Evolutionary conservation across 805 yeast genomes (phyloP).

Genomic region (Candida parachauliodes): DNA sequence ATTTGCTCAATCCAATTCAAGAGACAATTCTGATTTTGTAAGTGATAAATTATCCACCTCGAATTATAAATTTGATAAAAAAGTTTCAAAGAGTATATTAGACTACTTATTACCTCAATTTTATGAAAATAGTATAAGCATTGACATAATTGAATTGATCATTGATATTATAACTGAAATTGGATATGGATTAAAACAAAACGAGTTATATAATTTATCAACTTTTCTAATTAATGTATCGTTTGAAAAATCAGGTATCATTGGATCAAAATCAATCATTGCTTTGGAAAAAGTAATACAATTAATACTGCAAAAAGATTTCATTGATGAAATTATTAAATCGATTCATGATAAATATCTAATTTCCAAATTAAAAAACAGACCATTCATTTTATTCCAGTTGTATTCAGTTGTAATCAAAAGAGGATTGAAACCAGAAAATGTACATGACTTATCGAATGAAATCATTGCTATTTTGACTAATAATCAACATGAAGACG

Average conservation of each 20-base stretch:
- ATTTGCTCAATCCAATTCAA: conserved; percentile 22
- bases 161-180: conserved; percentile 51
- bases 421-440: conserved; percentile 8
- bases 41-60: conserved; percentile 11
- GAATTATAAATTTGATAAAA: conserved; percentile 9
- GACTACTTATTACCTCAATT: conserved; percentile 38
- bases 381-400: conserved; percentile 11
- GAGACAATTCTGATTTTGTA: conserved; percentile 23
- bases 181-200: conserved; percentile 37
- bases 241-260: conserved; percentile 39
- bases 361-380: conserved; percentile 3
- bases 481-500: conserved; percentile 20
- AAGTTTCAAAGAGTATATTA: conserved; percentile 28
- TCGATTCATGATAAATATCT: background rate
- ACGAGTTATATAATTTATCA: conserved; percentile 28
- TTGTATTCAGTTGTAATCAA: conserved; percentile 14
- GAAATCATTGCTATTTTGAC: conserved; percentile 19
- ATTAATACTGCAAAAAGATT: conserved; percentile 13
- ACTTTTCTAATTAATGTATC: conserved; percentile 32
- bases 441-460: conserved; percentile 13
- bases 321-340: conserved; percentile 2
- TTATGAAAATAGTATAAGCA: conserved; percentile 29
- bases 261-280: conserved; percentile 48
- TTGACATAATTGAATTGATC: conserved; percentile 61
- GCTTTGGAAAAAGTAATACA: conserved; percentile 44